Conservation (phyloP, 23 red algal species). For the Agarophyton chilense region DNA sequence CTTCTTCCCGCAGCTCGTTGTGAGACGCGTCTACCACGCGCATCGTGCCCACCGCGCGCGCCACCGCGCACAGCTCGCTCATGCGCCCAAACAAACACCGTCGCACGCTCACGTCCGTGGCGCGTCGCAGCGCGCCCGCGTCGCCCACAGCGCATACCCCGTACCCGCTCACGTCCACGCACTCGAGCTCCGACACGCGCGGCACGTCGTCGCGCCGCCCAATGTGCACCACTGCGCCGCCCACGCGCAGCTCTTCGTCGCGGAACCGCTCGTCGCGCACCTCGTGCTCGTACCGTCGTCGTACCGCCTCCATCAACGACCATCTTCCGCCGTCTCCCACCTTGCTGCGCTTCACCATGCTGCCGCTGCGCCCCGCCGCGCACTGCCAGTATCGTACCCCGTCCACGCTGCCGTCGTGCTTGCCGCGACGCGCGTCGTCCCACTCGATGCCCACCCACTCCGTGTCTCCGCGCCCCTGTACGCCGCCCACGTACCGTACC, state of each 20-base stretch:
- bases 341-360: conserved; percentile 44
- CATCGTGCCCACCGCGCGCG: not conserved
- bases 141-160: conserved; percentile 17
- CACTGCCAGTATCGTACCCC: conserved; percentile 50
- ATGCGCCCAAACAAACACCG: conserved; percentile 34
- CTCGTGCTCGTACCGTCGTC: conserved; percentile 3
- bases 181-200: not conserved
- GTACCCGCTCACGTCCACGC: conserved; percentile 28
- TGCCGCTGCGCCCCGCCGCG: not conserved
- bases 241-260: not conserved
- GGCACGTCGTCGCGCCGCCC: not conserved
- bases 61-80: not conserved
- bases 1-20: conserved; percentile 38
- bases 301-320: conserved; percentile 29
- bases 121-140: not conserved
- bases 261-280: conserved; percentile 13
- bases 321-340: conserved; percentile 34
- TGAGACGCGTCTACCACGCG: conserved; percentile 26
- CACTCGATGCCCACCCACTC: conserved; percentile 77
- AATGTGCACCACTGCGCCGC: conserved; percentile 34
- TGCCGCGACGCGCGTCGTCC: conserved; percentile 57
- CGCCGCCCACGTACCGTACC: conserved; percentile 25
- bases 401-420: conserved; percentile 60
- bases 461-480: conserved; percentile 24
- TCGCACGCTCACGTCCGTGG: conserved; percentile 19